Base-by-base conservation (phyloP, 2,329 filamentous ascomycete species). In the Aspergillus sergii region DNA sequence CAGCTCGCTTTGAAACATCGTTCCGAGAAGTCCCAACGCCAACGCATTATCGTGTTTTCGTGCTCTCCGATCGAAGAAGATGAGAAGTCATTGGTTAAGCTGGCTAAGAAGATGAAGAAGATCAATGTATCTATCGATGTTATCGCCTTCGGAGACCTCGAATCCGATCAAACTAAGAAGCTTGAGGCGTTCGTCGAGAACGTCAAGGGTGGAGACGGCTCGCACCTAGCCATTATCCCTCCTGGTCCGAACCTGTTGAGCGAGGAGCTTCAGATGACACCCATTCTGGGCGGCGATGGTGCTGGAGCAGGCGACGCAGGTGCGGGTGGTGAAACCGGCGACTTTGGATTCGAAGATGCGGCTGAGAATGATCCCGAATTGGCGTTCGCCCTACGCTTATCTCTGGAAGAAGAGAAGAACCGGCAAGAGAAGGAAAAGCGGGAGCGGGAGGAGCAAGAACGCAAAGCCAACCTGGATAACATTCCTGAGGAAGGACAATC, bases 51-150 rank as follows among this genome's bases (percentile, higher is more conserved):
- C 80, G 93, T 96, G 65, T 97, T 99, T 79, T 91, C 94, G 67
- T 99, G 95, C 86, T 97, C 93, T 48, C 91, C 94, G 32, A 90
- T 98, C 74, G 86, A 89, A 66, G 95, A 99, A 75, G 90, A 92
- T 68, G 91, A 97, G 79, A 95, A 95, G 82, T 88, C 91, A 59
- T 88, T 99, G 57, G 87, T 94, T 66, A 92, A 92, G 75, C 86
- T 99, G 34, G 94, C 95, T 51, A 96, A 95, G 84, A 96, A 95
- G 83, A 96, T 98, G 93, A 98, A 98, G 88, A 99, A 99, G 86
- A 91, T 90, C 79, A 94, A 92, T 75, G 92, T 97, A 64, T 92
- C 90, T 65, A 92, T 99, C 75, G 95, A 99, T 79, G 94, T 99
- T 74, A 87, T 99, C 65, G 88, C 94, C 54, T 99, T 99, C 73